Conservation (phyloP, 73 alveolate species). For the Paraurostyla sp. region DNA sequence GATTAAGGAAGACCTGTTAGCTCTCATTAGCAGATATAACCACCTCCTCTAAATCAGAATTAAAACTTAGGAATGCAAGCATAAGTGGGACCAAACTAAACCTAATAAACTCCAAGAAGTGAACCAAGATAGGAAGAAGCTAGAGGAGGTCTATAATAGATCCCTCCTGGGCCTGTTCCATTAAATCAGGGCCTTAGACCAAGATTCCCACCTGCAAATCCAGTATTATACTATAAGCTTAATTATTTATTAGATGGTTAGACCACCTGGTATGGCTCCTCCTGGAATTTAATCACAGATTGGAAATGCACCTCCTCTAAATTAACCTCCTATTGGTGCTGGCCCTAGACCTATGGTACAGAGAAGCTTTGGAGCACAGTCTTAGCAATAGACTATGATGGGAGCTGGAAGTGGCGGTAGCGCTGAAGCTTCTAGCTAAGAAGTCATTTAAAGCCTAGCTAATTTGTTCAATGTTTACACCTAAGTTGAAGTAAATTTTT, state of each 20-base stretch:
- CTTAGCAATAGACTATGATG: neutral
- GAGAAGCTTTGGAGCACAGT: neutral
- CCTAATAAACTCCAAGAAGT: neutral
- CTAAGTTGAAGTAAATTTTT: neutral
- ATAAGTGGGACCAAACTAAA: constrained; percentile 42
- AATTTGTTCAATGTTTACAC: neutral
- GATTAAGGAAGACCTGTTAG: constrained; percentile 45
- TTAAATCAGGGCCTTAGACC: constrained; percentile 9
- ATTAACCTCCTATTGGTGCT: constrained; percentile 27
- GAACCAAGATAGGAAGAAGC: neutral
- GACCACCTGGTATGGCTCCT: constrained; percentile 30
- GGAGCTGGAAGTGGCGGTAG: constrained; percentile 69
- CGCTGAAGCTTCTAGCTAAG: constrained; percentile 39
- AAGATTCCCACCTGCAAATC: constrained; percentile 27
- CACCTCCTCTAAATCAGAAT: too few relatives aligned
- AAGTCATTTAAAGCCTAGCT: constrained; percentile 15
- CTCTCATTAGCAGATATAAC: neutral
- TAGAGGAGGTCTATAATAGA: constrained; percentile 8
- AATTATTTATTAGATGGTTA: too few relatives aligned
- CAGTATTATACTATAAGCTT: too few relatives aligned
- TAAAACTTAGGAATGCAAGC: too few relatives aligned
- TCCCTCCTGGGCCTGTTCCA: constrained; percentile 50
- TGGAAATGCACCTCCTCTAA: neutral
- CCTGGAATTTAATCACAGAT: constrained; percentile 8
- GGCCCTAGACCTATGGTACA: constrained; percentile 42